Conservation (phyloP, 1,284 basidiomycete species). For the Papiliotrema laurentii region DNA sequence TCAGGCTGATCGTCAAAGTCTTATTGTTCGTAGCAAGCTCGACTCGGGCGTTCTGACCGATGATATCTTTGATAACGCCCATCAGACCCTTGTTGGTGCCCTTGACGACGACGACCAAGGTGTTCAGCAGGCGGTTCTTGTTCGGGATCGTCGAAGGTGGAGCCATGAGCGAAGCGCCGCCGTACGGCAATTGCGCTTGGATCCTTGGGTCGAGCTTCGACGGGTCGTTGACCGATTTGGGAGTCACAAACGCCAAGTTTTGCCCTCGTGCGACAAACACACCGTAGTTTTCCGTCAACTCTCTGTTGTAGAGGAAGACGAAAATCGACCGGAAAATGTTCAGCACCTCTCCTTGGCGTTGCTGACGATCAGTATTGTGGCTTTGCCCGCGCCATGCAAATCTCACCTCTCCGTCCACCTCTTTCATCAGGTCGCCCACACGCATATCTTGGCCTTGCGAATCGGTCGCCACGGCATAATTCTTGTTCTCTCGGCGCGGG, state of each 20-base stretch:
- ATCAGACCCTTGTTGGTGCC: conserved; percentile 88
- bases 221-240: conserved; percentile 70
- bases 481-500: conserved; percentile 73
- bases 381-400: conserved; percentile 1
- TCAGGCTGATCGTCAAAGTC: conserved; percentile 78
- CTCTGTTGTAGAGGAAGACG: conserved; percentile 91
- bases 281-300: conserved; percentile 84
- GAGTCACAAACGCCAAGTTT: conserved; percentile 74
- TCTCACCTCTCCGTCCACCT: conserved; percentile 79
- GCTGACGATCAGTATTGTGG: conserved; percentile 47
- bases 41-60: conserved; percentile 79
- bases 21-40: conserved; percentile 90
- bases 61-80: conserved; percentile 93
- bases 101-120: conserved; percentile 73
- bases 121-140: conserved; percentile 76
- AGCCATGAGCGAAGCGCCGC: conserved; percentile 53
- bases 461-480: conserved; percentile 82
- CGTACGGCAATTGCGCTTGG: conserved; percentile 38
- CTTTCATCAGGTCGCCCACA: conserved; percentile 88
- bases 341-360: conserved; percentile 86
- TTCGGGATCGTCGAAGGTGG: conserved; percentile 62
- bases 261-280: conserved; percentile 78
- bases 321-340: conserved; percentile 94
- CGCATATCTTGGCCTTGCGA: conserved; percentile 68
- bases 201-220: conserved; percentile 93